These are phyloP conservation scores for Xylaria cubensis DNA, from an alignment of 495 filamentous ascomycete genomes.

Conservation along the genomic window DNA sequence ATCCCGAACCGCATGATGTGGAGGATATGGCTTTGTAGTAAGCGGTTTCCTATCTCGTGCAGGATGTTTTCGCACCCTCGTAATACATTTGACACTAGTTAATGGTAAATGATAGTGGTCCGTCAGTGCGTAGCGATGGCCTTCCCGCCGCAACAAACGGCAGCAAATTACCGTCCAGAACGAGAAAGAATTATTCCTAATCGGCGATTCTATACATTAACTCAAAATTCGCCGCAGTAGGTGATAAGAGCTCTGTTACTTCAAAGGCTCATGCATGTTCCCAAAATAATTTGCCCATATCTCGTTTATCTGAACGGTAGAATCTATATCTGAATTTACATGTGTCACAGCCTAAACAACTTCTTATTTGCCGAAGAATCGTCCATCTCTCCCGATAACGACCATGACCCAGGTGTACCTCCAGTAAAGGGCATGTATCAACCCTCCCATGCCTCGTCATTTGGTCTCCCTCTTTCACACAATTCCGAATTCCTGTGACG, in stretches of 20 bases:
- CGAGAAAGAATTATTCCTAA: neutral
- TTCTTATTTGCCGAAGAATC: constrained; percentile 21
- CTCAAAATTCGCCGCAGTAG: constrained; percentile 29
- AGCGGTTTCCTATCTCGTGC: neutral
- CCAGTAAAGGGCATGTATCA: constrained; percentile 8
- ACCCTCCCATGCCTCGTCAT: neutral
- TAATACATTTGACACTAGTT: constrained; percentile 1
- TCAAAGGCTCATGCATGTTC: neutral
- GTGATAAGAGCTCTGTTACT: neutral
- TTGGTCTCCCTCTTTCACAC: neutral
- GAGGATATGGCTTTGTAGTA: constrained; percentile 33
- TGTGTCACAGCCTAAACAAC: constrained; percentile 6
- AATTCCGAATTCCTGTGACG: too few relatives aligned
- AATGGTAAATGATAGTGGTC: constrained; percentile 21
- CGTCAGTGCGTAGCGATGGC: constrained; percentile 33
- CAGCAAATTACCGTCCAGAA: neutral
- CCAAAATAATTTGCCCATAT: neutral
- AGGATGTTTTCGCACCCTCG: neutral
- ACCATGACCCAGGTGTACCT: constrained; percentile 22
- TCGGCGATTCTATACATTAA: neutral
- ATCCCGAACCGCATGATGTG: constrained; percentile 31
- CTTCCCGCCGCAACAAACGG: constrained; percentile 15
- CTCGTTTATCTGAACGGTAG: neutral
- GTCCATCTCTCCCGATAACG: neutral
- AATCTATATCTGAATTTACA: neutral